These are phyloP conservation scores for Diaporthe sp. DNA, from an alignment of 2,329 filamentous ascomycete species.

Conservation along the genomic window DNA sequence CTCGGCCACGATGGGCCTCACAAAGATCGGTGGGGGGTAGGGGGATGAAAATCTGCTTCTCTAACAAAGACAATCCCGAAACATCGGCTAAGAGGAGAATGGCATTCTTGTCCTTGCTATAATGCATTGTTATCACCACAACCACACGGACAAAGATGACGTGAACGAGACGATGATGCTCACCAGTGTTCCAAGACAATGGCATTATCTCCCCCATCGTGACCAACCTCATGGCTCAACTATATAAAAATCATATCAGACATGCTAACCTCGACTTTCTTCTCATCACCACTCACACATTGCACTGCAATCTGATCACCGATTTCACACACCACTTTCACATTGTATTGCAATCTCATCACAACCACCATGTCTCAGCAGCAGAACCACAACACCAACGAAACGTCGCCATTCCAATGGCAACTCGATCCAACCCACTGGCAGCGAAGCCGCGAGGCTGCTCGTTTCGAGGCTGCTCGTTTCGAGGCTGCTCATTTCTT, in stretches of 20 bases:
- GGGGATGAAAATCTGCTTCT: neutral
- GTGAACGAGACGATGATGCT: neutral
- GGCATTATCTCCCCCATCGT: neutral
- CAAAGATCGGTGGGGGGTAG: neutral
- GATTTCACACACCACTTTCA: neutral
- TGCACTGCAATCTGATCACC: neutral
- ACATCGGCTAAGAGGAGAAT: neutral
- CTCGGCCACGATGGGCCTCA: neutral
- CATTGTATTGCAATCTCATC: neutral
- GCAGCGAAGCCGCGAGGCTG: neutral
- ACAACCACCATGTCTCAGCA: conserved; percentile 3
- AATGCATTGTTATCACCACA: neutral
- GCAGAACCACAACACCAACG: too few species aligned
- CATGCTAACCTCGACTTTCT: neutral
- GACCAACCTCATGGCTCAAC: neutral
- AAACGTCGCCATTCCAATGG: neutral
- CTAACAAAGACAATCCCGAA: neutral
- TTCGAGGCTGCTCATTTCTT: neutral
- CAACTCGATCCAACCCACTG: neutral
- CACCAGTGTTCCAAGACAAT: neutral
- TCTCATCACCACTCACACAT: neutral
- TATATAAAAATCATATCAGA: neutral
- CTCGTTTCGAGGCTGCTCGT: neutral
- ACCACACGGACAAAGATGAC: neutral
- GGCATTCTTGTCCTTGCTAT: neutral